Base-by-base conservation (phyloP, 2,329 filamentous ascomycete species). In the Colletotrichum sp. region DNA sequence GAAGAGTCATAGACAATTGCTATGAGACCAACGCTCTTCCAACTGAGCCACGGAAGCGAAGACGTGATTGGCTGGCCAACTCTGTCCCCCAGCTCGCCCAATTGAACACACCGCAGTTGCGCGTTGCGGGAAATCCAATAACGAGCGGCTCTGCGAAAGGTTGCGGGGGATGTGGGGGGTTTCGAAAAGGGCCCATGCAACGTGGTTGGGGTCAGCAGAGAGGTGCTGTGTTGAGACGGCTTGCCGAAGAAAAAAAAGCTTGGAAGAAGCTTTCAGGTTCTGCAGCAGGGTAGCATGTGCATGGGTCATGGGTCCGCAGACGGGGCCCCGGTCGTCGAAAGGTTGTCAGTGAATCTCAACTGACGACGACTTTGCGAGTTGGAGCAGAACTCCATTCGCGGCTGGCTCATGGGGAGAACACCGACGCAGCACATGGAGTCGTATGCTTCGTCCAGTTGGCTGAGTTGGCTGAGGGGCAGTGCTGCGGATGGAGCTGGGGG, bases 11-110 rank as follows among this genome's bases (percentile, higher is more conserved):
- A 66, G 2, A 26, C 28, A 39, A 1, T 16, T 69, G 1, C 55
- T 70, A 65, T 71, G 59, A 74, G 66, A 74, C 59, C 71, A 71
- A 71, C 66, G 71, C 71, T 74, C 67, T 74, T 22, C 71, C 66
- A 22, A 65, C 67, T 74, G 71, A 71, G 66, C 66, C 71, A 74
- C 48, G 30, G 44, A 48, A 48, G 55, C 68, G 65, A 30, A 44
- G 6, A 9, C 6, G 13, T 72, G 48, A 13, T 57, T 66, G 24
- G 30, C 18, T 34, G 48, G 18, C 5, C 34, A 44, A 26, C 62
- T 28, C 34, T n/a, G 24, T 13, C n/a, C 36, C 2, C 48, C 55
- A 28, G 15, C n/a, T 34, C 39, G 2, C 18, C 39, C 39, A 44
- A 44, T 44, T 44, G 39, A 44, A 44, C 39, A n/a, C 1, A 44